Percentiles rank a stretch among this genome's conserved stretches.
Evolutionary conservation across 768 basidiomycete genomes (phyloP).

Genomic region (Lactarius hengduanensis): DNA sequence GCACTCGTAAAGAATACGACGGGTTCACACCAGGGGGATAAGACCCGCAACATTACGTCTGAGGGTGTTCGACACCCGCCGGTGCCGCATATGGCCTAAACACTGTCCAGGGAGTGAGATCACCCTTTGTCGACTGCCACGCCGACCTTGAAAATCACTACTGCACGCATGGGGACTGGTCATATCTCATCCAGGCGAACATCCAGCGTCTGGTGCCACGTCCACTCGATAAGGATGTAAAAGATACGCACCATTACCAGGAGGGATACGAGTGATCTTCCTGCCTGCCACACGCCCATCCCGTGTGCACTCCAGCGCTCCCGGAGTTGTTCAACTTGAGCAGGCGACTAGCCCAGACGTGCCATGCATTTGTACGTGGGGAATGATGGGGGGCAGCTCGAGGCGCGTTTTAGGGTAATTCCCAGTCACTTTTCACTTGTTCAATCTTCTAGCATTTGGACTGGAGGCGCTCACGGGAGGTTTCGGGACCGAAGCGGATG

Average conservation of each 20-base stretch:
- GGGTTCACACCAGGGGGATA: conserved; percentile 1
- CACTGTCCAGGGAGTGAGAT: conserved; percentile 38
- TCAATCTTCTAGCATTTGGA: not conserved
- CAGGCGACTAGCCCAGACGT: not conserved
- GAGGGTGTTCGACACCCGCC: not conserved
- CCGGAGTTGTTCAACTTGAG: not conserved
- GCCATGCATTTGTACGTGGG: not conserved
- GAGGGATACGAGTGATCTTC: not conserved
- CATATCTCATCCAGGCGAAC: not conserved
- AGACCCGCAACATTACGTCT: conserved; percentile 2
- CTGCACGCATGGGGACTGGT: not conserved
- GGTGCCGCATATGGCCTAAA: conserved; percentile 31
- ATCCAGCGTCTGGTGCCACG: not conserved
- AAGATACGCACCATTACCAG: not conserved
- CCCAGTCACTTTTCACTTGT: not conserved
- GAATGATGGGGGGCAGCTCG: not conserved
- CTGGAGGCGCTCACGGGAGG: not conserved
- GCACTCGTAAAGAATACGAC: not conserved
- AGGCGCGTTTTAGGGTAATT: not conserved
- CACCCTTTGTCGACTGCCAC: conserved; percentile 22
- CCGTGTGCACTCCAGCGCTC: not conserved
- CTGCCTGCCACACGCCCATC: not conserved
- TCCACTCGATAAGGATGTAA: conserved; percentile 19
- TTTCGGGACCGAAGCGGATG: not conserved
- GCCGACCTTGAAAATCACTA: not conserved